A percentile compares a stretch with the other conserved stretches of the same genome.
These are phyloP conservation scores for Puccinia horiana DNA, from an alignment of 1,284 basidiomycete species.

Conservation along the genomic window DNA sequence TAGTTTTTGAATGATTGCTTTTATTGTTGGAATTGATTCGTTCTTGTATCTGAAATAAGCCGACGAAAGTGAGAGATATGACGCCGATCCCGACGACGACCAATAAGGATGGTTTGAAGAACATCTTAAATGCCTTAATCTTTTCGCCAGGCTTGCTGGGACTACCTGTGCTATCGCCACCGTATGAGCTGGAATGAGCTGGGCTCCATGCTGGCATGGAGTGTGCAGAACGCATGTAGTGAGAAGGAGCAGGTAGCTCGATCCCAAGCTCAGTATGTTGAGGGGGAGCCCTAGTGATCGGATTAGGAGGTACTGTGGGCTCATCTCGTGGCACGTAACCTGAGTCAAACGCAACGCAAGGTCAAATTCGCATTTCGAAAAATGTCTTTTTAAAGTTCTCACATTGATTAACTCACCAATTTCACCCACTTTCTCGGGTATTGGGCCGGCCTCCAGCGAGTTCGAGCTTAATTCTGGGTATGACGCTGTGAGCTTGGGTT, in stretches of 20 bases:
- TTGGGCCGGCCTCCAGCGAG: slow-evolving; percentile 8
- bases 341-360: neutral
- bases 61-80: slow-evolving; percentile 16
- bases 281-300: neutral
- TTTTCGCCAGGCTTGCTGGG: slow-evolving; percentile 1
- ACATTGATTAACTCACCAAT: slow-evolving; percentile 8
- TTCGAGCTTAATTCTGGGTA: neutral
- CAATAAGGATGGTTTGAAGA: slow-evolving; percentile 31
- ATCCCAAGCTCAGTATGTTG: neutral
- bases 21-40: slow-evolving; percentile 25
- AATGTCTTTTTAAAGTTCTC: neutral
- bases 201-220: neutral
- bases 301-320: neutral
- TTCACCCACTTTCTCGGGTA: slow-evolving; percentile 45
- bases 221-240: neutral
- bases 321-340: slow-evolving; percentile 3
- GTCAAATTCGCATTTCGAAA: neutral
- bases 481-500: neutral
- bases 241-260: neutral
- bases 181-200: neutral
- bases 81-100: slow-evolving; percentile 9
- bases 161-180: neutral
- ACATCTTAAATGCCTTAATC: neutral
- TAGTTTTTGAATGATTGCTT: neutral
- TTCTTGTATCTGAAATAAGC: slow-evolving; percentile 33